phyloP scores from a whole-genome alignment of 2,329 filamentous ascomycete species.

The Eutypella sp. region DNA sequence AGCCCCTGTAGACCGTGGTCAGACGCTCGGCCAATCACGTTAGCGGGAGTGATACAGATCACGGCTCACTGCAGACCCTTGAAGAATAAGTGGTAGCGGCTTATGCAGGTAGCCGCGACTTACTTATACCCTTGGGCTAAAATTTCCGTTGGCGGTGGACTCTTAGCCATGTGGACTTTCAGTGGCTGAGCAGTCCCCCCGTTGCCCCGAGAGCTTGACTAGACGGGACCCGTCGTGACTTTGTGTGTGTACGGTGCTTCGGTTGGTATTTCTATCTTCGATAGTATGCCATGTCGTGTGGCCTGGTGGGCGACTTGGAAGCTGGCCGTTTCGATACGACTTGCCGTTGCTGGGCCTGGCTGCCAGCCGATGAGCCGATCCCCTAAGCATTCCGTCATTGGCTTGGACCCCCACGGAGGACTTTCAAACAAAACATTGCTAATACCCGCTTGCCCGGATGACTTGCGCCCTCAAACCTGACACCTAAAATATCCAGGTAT shows the following conservation, averaged over 20 bases:
- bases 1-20: conserved; percentile 14
- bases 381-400: neutral
- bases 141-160: conserved; percentile 18
- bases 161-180: conserved; percentile 13
- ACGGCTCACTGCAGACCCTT: conserved; percentile 21
- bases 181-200: conserved; percentile 11
- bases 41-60: conserved; percentile 17
- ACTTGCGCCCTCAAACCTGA: neutral
- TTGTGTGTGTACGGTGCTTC: neutral
- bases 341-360: neutral
- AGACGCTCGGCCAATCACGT: conserved; percentile 18
- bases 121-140: conserved; percentile 16
- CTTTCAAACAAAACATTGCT: neutral
- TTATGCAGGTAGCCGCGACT: conserved; percentile 20
- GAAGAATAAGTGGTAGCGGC: conserved; percentile 24
- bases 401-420: neutral
- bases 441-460: neutral
- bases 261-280: neutral
- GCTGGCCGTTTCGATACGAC: neutral
- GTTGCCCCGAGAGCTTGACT: neutral
- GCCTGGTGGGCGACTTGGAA: neutral
- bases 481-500: neutral
- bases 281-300: neutral
- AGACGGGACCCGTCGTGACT: neutral
- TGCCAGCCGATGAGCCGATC: neutral